phyloP scores from a whole-genome alignment of 225 moss, liverwort and hornwort species.

The Bryoerythrophyllum caledonicum region DNA sequence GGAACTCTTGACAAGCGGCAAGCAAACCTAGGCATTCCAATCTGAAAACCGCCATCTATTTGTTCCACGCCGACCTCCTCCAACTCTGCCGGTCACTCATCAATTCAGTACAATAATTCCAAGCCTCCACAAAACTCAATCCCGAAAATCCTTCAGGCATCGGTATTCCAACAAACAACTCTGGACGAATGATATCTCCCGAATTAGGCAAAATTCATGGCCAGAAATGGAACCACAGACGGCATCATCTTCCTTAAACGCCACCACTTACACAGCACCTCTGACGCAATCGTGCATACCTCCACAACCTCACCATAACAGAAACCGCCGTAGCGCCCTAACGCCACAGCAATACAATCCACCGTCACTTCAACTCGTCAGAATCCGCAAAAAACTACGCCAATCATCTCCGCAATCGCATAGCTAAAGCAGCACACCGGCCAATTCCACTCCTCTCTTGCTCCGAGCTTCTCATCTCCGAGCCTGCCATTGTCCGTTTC shows the following conservation, averaged over 20 bases:
- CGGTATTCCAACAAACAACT: background rate
- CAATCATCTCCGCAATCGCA: background rate
- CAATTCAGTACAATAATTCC: background rate
- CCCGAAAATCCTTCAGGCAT: conserved; percentile 6
- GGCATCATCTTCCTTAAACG: background rate
- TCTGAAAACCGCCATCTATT: conserved; percentile 4
- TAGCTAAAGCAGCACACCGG: conserved; percentile 1
- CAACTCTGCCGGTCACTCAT: conserved; percentile 10
- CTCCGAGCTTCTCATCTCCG: background rate
- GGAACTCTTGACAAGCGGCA: background rate
- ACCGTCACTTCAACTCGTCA: background rate
- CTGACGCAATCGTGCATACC: background rate
- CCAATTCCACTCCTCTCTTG: background rate
- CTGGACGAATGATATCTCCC: background rate
- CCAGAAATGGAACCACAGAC: background rate
- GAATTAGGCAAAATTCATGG: conserved; percentile 14
- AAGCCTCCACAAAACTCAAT: conserved; percentile 8
- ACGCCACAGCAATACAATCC: background rate
- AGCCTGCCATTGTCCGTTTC: too few species aligned
- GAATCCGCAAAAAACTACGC: background rate
- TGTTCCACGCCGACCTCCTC: background rate
- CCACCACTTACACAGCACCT: background rate
- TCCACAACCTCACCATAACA: background rate
- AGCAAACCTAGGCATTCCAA: conserved; percentile 18
- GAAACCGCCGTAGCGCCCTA: background rate